Percentiles rank a stretch among this genome's conserved stretches.
phyloP scores from a whole-genome alignment of 805 yeast species.

The Candida chauliodis region DNA sequence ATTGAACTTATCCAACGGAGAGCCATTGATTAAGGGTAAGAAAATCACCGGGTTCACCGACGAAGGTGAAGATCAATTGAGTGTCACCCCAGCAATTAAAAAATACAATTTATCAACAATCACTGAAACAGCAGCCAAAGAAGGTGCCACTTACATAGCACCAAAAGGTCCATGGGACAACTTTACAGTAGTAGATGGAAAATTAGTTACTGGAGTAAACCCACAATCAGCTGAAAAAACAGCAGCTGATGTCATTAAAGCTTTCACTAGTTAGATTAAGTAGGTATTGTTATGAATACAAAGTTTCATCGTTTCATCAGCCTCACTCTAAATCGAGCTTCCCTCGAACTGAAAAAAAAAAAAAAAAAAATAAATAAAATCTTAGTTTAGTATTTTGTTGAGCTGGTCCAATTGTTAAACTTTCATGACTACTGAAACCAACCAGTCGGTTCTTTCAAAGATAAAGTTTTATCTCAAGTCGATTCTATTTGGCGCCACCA shows the following conservation, averaged over 20 bases:
- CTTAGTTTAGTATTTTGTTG: constrained; percentile 4
- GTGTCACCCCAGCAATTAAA: constrained; percentile 18
- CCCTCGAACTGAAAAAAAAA: too few relatives aligned
- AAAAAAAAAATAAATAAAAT: too few relatives aligned
- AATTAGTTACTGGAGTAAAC: constrained; percentile 62
- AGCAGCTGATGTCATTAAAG: constrained; percentile 37
- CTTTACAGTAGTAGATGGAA: constrained; percentile 51
- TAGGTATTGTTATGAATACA: too few relatives aligned
- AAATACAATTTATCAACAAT: constrained; percentile 30
- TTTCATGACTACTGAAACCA: background rate
- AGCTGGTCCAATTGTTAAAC: background rate
- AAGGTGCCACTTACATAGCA: constrained; percentile 41
- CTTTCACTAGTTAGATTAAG: constrained; percentile 7
- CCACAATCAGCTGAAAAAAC: constrained; percentile 54
- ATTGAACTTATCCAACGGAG: constrained; percentile 39
- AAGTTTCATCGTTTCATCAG: too few relatives aligned
- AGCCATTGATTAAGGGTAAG: constrained; percentile 49
- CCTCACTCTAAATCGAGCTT: too few relatives aligned
- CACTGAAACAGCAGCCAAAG: constrained; percentile 31
- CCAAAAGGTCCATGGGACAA: constrained; percentile 54
- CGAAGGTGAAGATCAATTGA: constrained; percentile 43
- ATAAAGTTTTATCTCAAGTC: constrained; percentile 55
- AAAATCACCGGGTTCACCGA: constrained; percentile 60
- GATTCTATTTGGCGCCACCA: constrained; percentile 47
- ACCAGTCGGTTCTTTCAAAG: constrained; percentile 2